These are phyloP conservation scores for Daldinia caldariorum DNA, from an alignment of 495 filamentous ascomycete species.

Conservation along the genomic window DNA sequence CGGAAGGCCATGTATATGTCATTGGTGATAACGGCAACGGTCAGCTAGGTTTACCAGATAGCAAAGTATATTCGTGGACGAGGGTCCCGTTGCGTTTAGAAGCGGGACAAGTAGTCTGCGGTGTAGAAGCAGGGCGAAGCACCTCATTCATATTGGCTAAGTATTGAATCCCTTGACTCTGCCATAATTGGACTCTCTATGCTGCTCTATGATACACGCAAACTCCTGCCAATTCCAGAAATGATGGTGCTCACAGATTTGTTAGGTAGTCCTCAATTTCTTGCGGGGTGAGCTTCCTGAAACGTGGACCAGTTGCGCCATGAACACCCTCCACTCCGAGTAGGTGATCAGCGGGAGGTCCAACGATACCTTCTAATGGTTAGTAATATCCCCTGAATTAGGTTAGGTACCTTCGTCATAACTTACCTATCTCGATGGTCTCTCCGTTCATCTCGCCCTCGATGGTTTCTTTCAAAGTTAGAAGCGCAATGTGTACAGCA, in stretches of 20 bases:
- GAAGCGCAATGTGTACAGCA: constrained; percentile 95
- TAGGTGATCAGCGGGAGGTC: constrained; percentile 89
- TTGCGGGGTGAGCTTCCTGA: constrained; percentile 94
- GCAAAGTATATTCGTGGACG: constrained; percentile 44
- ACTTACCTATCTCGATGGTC: constrained; percentile 95
- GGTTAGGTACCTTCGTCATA: background rate
- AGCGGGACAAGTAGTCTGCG: constrained; percentile 43
- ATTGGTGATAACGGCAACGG: constrained; percentile 66
- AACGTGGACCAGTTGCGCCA: constrained; percentile 87
- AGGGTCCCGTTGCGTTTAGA: constrained; percentile 48
- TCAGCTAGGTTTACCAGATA: constrained; percentile 62
- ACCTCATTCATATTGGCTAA: constrained; percentile 55
- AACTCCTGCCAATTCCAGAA: constrained; percentile 36
- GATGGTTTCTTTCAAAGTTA: constrained; percentile 98
- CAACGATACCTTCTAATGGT: constrained; percentile 81
- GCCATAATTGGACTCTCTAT: constrained; percentile 51
- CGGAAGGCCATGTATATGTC: constrained; percentile 61
- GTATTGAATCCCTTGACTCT: constrained; percentile 35
- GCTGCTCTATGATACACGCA: constrained; percentile 55
- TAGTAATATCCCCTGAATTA: constrained; percentile 41
- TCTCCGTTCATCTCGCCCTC: constrained; percentile 99
- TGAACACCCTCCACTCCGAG: constrained; percentile 94
- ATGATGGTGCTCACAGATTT: constrained; percentile 75
- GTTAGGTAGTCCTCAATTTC: constrained; percentile 99
- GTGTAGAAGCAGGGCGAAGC: constrained; percentile 58